Percentiles rank a stretch among this genome's conserved stretches.
phyloP scores from a whole-genome alignment of 805 yeast species.

The Wickerhamomyces xylosicus region DNA sequence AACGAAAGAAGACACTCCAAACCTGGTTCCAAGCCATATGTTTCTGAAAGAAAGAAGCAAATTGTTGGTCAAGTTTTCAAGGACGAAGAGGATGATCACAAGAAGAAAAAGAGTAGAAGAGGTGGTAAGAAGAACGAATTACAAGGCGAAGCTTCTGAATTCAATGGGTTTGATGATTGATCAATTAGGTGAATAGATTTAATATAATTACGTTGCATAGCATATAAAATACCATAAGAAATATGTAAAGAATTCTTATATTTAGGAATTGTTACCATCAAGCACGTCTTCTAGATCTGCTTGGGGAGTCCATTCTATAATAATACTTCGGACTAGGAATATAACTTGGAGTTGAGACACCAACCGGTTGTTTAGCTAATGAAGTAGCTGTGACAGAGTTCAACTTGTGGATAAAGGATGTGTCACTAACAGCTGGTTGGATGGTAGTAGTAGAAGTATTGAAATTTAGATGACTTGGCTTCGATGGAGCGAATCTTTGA shows the following conservation, averaged over 20 bases:
- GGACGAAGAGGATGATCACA: constrained; percentile 23
- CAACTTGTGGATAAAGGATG: background rate
- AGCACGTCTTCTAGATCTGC: constrained; percentile 19
- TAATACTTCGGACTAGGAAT: constrained; percentile 21
- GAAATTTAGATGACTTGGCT: background rate
- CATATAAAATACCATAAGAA: too few relatives aligned
- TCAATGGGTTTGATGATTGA: background rate
- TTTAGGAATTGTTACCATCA: constrained; percentile 1
- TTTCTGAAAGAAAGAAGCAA: constrained; percentile 77
- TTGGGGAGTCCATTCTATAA: constrained; percentile 22
- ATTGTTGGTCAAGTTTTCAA: constrained; percentile 72
- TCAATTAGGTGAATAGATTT: too few relatives aligned
- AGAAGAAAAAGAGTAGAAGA: constrained; percentile 1
- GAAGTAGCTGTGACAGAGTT: background rate
- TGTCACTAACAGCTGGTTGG: background rate
- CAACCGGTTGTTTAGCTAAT: background rate
- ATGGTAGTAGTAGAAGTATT: constrained; percentile 7
- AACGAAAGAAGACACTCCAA: constrained; percentile 76
- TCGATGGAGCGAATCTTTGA: constrained; percentile 9
- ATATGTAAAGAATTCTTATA: too few relatives aligned
- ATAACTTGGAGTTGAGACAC: constrained; percentile 16
- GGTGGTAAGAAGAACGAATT: background rate
- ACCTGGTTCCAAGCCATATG: constrained; percentile 44
- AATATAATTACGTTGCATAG: too few relatives aligned
- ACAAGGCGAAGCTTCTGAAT: background rate